Percentiles rank a stretch among this genome's conserved stretches.
Conservation (phyloP, 2,329 filamentous ascomycete genomes). For the Pseudocercospora fijiensis region DNA sequence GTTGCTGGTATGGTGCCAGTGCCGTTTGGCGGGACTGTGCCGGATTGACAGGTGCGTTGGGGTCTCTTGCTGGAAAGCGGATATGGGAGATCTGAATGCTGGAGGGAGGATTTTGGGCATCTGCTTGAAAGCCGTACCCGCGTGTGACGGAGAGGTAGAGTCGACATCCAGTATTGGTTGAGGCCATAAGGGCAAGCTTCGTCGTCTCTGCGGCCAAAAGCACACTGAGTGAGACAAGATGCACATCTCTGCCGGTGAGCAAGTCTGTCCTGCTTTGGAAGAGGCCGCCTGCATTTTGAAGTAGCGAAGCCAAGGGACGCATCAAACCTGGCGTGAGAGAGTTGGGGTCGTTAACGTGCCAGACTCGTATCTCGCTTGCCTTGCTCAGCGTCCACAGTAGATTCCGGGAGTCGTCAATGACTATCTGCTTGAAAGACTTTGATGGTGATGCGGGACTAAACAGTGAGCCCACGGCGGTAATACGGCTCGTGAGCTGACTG, state of each 20-base stretch:
- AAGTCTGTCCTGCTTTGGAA: conserved; percentile 66
- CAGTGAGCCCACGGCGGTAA: conserved; percentile 30
- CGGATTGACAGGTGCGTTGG: conserved; percentile 18
- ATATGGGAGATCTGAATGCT: conserved; percentile 99
- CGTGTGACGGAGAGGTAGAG: conserved; percentile 90
- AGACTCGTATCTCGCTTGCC: conserved; percentile 84
- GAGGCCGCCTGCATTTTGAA: conserved; percentile 79
- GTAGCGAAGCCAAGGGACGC: conserved; percentile 54
- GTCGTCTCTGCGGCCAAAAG: conserved; percentile 77
- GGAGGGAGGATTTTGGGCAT: conserved; percentile 69
- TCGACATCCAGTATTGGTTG: conserved; percentile 85
- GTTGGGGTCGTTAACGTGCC: conserved; percentile 72
- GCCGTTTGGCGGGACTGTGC: conserved; percentile 25
- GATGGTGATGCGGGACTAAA: conserved; percentile 37
- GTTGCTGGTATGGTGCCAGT: conserved; percentile 26
- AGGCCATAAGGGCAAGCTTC: conserved; percentile 83
- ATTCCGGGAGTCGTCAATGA: conserved; percentile 82
- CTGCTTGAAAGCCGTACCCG: conserved; percentile 61
- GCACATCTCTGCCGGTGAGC: conserved; percentile 63
- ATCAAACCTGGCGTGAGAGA: conserved; percentile 57
- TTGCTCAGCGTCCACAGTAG: conserved; percentile 90
- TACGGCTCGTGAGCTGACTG: conserved; percentile 46
- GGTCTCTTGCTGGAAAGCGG: conserved; percentile 74
- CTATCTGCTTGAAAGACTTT: conserved; percentile 74
- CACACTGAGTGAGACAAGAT: conserved; percentile 80